Percentiles rank a stretch among this genome's conserved stretches.
phyloP scores from a whole-genome alignment of 148 eudicot species.

The Polygonum aviculare region DNA sequence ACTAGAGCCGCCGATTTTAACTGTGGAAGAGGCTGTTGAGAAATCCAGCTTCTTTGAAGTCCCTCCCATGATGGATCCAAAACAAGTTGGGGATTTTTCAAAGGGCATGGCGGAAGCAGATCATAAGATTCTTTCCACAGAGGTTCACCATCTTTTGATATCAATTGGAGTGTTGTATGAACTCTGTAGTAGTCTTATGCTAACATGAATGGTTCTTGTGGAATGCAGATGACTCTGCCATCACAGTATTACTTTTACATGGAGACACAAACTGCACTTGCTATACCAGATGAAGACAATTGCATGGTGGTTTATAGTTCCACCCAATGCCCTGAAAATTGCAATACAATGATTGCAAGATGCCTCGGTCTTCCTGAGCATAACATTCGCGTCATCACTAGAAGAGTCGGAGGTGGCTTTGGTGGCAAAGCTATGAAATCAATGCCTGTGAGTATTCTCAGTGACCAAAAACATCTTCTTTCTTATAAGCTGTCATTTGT shows the following conservation, averaged over 20 bases:
- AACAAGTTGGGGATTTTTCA: slow-evolving; percentile 59
- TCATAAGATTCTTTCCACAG: slow-evolving; percentile 69
- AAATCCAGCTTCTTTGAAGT: slow-evolving; percentile 67
- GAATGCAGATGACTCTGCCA: slow-evolving; percentile 57
- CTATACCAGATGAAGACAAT: slow-evolving; percentile 87
- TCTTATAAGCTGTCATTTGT: neutral
- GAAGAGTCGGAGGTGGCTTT: slow-evolving; percentile 95
- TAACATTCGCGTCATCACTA: slow-evolving; percentile 75
- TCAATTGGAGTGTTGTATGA: neutral
- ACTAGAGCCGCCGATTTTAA: slow-evolving; percentile 76
- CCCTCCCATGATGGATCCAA: slow-evolving; percentile 50
- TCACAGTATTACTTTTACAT: slow-evolving; percentile 74
- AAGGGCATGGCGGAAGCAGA: slow-evolving; percentile 93
- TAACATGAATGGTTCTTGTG: neutral
- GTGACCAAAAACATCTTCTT: neutral
- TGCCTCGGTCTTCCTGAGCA: slow-evolving; percentile 76
- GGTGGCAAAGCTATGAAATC: slow-evolving; percentile 77
- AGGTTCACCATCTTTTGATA: slow-evolving; percentile 34
- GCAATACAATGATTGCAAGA: slow-evolving; percentile 44
- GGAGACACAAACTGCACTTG: slow-evolving; percentile 84
- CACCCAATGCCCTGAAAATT: slow-evolving; percentile 58
- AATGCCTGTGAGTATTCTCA: slow-evolving; percentile 57
- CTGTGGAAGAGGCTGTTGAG: slow-evolving; percentile 85
- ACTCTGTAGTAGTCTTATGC: neutral
- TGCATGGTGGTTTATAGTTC: slow-evolving; percentile 85